Evolutionary conservation across 73 alveolate genomes (phyloP), one percentile per base, ranked within the genome.

Genomic region (Paramecium sonneborni): DNA sequence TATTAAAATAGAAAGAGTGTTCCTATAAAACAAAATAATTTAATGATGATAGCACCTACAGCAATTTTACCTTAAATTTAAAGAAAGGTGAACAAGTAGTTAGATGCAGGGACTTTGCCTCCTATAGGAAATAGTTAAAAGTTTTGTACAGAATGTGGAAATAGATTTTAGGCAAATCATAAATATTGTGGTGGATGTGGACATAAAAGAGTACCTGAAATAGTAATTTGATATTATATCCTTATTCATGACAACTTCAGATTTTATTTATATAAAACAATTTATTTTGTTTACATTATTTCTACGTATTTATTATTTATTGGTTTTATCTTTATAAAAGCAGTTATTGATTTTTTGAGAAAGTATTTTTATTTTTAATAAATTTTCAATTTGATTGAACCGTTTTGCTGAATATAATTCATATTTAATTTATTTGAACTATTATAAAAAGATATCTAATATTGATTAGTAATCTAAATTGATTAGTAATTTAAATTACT

Each of bases 171-270:
- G 55, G 62, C 37, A 11, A 79, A 79, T 34, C 90, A 79, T 20
- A 79, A 79, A 44, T 79, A 79, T 44, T 79, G 90, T 44, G 90
- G 90, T 23, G 90, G 90, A 43, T 79, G 90, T 44, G 90, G 90
- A 23, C 90, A 79, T 44, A 79, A 79, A 79, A 79, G 90, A 79
- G 56, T 41, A 20, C 35, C 90, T 39, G 76, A 79, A 41, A 23
- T 44, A 10, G 32, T 79, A 79, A 34, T 79, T 79, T 43, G 90
- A 79, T 12, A n/a, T n/a, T n/a, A 20, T 35, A 72, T 72, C 1
- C 32, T 10, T 38, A 35, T 34, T 34, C 57, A 72, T 35, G 18
- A 72, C 57, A 72, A 72, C 44, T 72, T 72, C 12, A 72, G 32
- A 79, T 43, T 79, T 46, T 30, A 44, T 46, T 41, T 79, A 43